These are phyloP conservation scores for Huntiella decipiens DNA, from an alignment of 2,329 filamentous ascomycete genomes.

Conservation along the genomic window DNA sequence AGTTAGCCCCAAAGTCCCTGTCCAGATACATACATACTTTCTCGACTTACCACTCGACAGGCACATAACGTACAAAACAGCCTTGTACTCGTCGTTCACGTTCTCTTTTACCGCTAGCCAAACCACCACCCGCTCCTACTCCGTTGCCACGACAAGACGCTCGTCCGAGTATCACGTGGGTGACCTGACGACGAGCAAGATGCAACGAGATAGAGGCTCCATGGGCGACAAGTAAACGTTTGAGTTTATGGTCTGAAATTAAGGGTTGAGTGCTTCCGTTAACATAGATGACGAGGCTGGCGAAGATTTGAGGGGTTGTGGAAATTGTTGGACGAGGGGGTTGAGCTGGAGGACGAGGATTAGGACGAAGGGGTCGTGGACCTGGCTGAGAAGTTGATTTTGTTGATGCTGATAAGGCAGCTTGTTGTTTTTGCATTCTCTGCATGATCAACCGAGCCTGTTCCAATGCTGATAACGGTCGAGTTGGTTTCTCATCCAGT, in stretches of 20 bases:
- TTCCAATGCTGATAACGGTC: not conserved
- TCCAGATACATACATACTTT: slow-evolving; percentile 4
- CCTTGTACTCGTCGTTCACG: slow-evolving; percentile 51
- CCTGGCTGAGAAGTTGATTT: not conserved
- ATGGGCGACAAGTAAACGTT: slow-evolving; percentile 54
- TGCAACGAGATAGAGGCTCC: slow-evolving; percentile 54
- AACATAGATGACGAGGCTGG: slow-evolving; percentile 57
- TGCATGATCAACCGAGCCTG: not conserved
- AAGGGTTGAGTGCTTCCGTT: slow-evolving; percentile 71
- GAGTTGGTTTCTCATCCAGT: not conserved
- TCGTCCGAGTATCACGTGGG: slow-evolving; percentile 65
- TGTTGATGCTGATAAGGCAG: not conserved
- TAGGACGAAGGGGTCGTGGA: not conserved
- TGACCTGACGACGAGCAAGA: slow-evolving; percentile 55
- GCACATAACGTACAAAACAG: slow-evolving; percentile 57
- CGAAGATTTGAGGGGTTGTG: slow-evolving; percentile 35
- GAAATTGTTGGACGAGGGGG: not conserved
- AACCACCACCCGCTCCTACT: slow-evolving; percentile 48
- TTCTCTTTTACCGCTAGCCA: slow-evolving; percentile 62
- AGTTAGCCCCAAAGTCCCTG: slow-evolving; percentile 11
- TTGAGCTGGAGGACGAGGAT: not conserved
- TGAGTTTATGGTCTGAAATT: slow-evolving; percentile 73
- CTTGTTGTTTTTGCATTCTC: not conserved
- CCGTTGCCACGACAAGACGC: slow-evolving; percentile 23
- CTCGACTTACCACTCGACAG: slow-evolving; percentile 50